phyloP scores from a whole-genome alignment of 257 asterid genomes.

The Solanum verrucosum region DNA sequence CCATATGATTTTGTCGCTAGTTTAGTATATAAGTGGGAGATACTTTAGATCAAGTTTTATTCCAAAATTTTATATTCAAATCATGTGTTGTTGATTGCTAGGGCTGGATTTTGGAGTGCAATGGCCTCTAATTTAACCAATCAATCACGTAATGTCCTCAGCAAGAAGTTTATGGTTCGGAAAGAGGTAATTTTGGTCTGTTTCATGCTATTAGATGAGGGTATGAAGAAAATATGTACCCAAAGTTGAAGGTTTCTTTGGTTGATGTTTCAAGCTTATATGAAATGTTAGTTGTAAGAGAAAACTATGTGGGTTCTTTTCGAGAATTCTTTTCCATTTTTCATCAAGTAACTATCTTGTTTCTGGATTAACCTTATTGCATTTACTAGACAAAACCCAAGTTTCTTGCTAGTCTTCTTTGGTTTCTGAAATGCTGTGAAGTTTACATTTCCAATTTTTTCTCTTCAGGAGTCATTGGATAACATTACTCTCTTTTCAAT shows the following conservation, averaged over 20 bases:
- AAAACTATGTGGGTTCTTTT: not conserved
- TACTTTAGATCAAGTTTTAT: not conserved
- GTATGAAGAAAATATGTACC: not conserved
- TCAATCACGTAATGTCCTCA: conserved; percentile 92
- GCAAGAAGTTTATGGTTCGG: conserved; percentile 91
- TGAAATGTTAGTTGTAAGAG: not conserved
- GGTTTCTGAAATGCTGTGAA: conserved; percentile 4
- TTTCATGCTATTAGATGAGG: not conserved
- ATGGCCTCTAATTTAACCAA: conserved; percentile 97
- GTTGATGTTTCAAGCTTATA: not conserved
- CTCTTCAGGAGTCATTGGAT: conserved; percentile 40
- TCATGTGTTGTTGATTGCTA: conserved; percentile 5
- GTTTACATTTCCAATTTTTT: not conserved
- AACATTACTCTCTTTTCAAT: conserved; percentile 44
- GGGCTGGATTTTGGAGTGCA: conserved; percentile 98
- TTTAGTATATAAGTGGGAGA: not conserved
- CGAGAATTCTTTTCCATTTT: not conserved
- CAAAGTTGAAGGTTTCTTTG: not conserved
- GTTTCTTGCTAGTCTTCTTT: not conserved
- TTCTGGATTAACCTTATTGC: not conserved
- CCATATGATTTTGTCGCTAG: not conserved
- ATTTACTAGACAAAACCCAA: not conserved
- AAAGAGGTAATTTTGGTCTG: conserved; percentile 53
- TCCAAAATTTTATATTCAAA: not conserved
- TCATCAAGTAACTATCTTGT: not conserved